Evolutionary conservation across 1,139 yeast species (phyloP).

Genomic region (Petasospora rhodanensis): DNA sequence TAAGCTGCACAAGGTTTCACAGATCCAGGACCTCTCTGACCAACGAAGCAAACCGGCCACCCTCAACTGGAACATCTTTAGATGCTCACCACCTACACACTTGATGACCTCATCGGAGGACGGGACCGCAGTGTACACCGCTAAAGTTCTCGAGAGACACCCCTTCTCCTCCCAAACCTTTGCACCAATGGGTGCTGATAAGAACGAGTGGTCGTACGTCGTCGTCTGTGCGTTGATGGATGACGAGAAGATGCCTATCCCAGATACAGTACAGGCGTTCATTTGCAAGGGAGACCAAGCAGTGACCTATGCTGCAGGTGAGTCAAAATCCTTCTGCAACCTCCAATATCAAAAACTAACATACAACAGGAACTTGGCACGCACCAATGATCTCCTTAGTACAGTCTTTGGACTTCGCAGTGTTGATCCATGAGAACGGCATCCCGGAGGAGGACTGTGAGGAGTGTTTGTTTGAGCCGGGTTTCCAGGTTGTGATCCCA

Average conservation of each 20-base stretch:
- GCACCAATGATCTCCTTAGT: conserved; percentile 83
- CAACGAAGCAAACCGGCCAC: conserved; percentile 45
- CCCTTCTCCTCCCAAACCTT: conserved; percentile 91
- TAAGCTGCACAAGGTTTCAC: conserved; percentile 69
- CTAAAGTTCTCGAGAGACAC: conserved; percentile 82
- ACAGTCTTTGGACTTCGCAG: conserved; percentile 72
- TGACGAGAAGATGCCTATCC: conserved; percentile 53
- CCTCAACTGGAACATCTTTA: conserved; percentile 78
- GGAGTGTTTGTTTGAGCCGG: conserved; percentile 62
- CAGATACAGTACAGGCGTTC: conserved; percentile 58
- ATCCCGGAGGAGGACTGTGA: conserved; percentile 77
- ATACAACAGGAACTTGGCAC: conserved; percentile 55
- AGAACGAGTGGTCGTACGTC: conserved; percentile 49
- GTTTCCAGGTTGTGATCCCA: conserved; percentile 33
- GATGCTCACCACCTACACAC: conserved; percentile 73
- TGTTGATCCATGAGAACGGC: conserved; percentile 78
- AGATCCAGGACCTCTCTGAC: conserved; percentile 51
- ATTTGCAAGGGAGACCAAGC: conserved; percentile 80
- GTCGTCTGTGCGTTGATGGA: conserved; percentile 76
- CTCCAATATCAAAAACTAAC: conserved; percentile 1
- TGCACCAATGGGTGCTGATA: conserved; percentile 73
- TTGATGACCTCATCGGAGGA: conserved; percentile 34
- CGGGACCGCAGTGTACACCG: conserved; percentile 37
- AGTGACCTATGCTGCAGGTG: conserved; percentile 75
- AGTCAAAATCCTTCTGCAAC: conserved; percentile 4